These are phyloP conservation scores for Gossypium raimondii DNA, from an alignment of 345 rosid species.

Conservation along the genomic window DNA sequence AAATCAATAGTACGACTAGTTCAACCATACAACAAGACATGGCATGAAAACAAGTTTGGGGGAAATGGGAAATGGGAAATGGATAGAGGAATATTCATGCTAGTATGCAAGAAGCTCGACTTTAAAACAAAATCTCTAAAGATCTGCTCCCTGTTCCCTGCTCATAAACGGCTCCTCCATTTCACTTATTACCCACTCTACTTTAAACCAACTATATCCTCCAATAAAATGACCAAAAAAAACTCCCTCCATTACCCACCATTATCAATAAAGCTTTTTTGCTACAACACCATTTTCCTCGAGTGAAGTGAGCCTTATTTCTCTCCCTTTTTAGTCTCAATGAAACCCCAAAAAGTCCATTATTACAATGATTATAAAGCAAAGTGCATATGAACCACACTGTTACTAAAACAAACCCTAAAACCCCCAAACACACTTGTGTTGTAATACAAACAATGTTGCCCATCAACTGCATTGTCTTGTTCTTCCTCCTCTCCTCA, in stretches of 20 bases:
- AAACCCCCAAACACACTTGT: neutral
- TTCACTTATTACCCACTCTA: neutral
- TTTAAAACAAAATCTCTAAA: neutral
- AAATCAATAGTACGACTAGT: no score
- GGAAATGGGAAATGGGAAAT: conserved; percentile 13
- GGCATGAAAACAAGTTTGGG: neutral
- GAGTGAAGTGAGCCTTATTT: neutral
- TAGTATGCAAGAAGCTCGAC: neutral
- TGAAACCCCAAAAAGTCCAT: conserved; percentile 12
- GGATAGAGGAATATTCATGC: conserved; percentile 8
- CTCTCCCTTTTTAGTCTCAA: neutral
- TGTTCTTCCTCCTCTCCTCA: conserved; percentile 38
- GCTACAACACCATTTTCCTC: neutral
- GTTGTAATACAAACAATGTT: conserved; percentile 25
- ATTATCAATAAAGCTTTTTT: neutral
- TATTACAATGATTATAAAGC: conserved; percentile 5
- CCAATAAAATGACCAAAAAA: neutral
- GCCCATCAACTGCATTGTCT: conserved; percentile 46
- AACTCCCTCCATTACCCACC: neutral
- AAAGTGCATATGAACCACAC: neutral
- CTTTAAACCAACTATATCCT: neutral
- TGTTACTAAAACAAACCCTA: neutral
- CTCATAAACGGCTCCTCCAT: neutral
- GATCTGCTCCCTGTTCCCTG: neutral
- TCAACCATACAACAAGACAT: no score